Evolutionary conservation across 768 basidiomycete genomes (phyloP), one percentile per base, ranked within the genome.

Genomic region (Tricholoma flavovirens): DNA sequence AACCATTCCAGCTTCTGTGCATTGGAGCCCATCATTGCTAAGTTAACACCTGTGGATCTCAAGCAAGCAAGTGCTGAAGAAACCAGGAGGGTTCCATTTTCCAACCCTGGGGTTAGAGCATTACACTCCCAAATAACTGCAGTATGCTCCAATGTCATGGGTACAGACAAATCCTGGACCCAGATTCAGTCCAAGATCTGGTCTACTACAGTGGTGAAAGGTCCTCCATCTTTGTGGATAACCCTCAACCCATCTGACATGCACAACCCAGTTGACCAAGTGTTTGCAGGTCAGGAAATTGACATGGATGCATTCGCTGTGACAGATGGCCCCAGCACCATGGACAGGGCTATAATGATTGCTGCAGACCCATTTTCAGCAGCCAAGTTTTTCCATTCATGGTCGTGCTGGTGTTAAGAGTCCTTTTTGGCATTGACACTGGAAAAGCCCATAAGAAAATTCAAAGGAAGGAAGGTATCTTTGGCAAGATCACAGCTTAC

Each of bases 211-310:
- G 19, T 74, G 0, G 19, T 59, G 1, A 21, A 58, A 1, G 64
- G 64, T 11, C 70, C 72, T 1, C 75, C 76, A 0, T 59, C 53
- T 1, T 26, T 79, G 0, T 81, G 79, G 78, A 56, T 75, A 3
- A 81, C 78, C 0, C 66, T 81, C 1, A 79, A 77, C 49, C 75
- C 73, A 0, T 45, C 60, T 0, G 75, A 81, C 55, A 60, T 69
- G 0, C 69, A 76, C 33, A 73, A 79, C 56, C 79, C 78, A 0
- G 66, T 81, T 24, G 75, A 71, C 0, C 78, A 80, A 51, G 67
- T 80, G 0, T 64, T 81, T 10, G 67, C 72, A 0, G 77, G 80
- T 0, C 67, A 67, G 22, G 61, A 75, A 0, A 79, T 82, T 9
- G 66, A 81, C 49, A 54, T 81, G 11, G 74, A 82, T 51, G 1